These are phyloP conservation scores for Mycena alexandri DNA, from an alignment of 768 basidiomycete species.

Conservation along the genomic window DNA sequence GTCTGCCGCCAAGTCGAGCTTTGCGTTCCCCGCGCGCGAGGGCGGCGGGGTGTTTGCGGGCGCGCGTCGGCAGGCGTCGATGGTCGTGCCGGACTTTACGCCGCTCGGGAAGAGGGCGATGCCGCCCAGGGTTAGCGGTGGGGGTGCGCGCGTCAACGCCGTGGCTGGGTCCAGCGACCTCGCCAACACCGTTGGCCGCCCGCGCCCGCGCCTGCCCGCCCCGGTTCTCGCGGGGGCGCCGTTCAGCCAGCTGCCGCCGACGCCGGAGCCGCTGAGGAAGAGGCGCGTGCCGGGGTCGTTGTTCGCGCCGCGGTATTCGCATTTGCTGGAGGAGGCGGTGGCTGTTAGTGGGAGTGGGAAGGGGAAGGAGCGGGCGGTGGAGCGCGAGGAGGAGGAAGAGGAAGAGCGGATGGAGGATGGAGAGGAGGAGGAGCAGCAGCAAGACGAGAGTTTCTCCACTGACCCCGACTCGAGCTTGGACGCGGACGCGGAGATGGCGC, in stretches of 20 bases:
- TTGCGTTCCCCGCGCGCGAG: constrained; percentile 19
- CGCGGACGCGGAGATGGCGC: constrained; percentile 35
- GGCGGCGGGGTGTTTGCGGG: constrained; percentile 32
- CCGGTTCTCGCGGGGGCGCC: too few relatives aligned
- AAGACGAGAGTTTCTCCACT: constrained; percentile 12
- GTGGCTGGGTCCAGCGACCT: constrained; percentile 11
- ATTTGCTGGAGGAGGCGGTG: constrained; percentile 69
- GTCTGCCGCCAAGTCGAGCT: constrained; percentile 26
- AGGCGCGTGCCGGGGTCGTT: constrained; percentile 54
- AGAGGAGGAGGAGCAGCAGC: constrained; percentile 16
- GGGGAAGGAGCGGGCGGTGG: constrained; percentile 7
- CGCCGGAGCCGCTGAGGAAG: constrained; percentile 24
- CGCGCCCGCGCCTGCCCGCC: constrained; percentile 38
- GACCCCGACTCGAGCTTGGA: constrained; percentile 43
- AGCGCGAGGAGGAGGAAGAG: not conserved
- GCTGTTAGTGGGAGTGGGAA: constrained; percentile 41
- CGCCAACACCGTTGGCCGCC: too few relatives aligned
- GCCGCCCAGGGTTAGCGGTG: constrained; percentile 38
- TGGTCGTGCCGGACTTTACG: constrained; percentile 67
- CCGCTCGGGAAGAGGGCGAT: constrained; percentile 55
- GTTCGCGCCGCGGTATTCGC: constrained; percentile 68
- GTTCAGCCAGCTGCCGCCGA: constrained; percentile 48
- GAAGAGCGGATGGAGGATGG: too few relatives aligned
- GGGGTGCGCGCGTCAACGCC: constrained; percentile 37
- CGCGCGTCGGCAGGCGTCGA: constrained; percentile 39